Conservation (phyloP, 352 stramenopile species). For the Phytophthora sp. region DNA sequence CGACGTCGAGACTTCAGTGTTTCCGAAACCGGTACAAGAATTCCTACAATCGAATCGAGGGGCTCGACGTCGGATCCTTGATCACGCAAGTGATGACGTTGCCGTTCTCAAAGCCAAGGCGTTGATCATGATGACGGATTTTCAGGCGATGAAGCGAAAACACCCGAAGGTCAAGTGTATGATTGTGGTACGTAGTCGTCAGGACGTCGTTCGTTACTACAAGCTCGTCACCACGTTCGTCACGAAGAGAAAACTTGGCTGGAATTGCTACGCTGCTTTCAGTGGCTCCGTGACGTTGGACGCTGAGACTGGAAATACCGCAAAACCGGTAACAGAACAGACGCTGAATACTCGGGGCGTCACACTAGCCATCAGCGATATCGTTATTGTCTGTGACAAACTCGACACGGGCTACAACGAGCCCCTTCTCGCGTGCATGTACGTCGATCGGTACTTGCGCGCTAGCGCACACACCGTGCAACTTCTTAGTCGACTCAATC, state of each 20-base stretch:
- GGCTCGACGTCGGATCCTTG: slow-evolving; percentile 53
- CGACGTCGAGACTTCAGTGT: slow-evolving; percentile 60
- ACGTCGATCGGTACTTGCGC: slow-evolving; percentile 80
- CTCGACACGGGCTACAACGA: slow-evolving; percentile 89
- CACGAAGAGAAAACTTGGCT: slow-evolving; percentile 56
- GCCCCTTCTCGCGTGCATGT: slow-evolving; percentile 74
- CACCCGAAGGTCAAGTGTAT: slow-evolving; percentile 60
- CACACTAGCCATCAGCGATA: slow-evolving; percentile 62
- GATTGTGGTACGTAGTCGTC: slow-evolving; percentile 78
- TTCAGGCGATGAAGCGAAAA: slow-evolving; percentile 35
- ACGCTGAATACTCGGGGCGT: slow-evolving; percentile 64
- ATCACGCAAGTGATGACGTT: slow-evolving; percentile 65
- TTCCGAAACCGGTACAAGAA: slow-evolving; percentile 47
- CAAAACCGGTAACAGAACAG: slow-evolving; percentile 57
- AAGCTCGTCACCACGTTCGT: slow-evolving; percentile 66
- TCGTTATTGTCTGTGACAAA: slow-evolving; percentile 89
- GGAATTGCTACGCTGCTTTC: slow-evolving; percentile 77
- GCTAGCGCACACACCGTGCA: slow-evolving; percentile 77
- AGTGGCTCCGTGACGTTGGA: slow-evolving; percentile 53
- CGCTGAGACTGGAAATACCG: slow-evolving; percentile 11
- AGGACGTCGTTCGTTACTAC: slow-evolving; percentile 83
- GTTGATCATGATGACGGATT: slow-evolving; percentile 79
- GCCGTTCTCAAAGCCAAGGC: slow-evolving; percentile 74
- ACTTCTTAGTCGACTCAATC: slow-evolving; percentile 83
- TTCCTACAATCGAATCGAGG: slow-evolving; percentile 33